These are phyloP conservation scores for Torulaspora indica DNA, from an alignment of 805 yeast genomes.

Conservation along the genomic window DNA sequence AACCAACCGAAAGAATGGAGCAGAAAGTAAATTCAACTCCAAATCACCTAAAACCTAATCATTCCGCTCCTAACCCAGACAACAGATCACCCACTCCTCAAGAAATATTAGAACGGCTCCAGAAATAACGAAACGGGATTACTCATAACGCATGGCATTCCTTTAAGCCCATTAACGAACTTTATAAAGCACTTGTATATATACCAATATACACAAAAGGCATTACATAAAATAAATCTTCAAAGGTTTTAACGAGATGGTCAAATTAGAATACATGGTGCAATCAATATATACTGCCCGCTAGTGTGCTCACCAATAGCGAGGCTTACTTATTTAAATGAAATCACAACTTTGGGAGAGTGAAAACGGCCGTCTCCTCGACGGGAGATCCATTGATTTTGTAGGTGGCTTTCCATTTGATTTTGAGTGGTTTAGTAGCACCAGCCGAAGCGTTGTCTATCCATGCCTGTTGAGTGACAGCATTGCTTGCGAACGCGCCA, in stretches of 20 bases:
- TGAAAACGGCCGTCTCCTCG: constrained; percentile 56
- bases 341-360: constrained; percentile 33
- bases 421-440: constrained; percentile 44
- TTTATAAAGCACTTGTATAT: constrained; percentile 1
- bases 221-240: neutral
- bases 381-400: constrained; percentile 42
- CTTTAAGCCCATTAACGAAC: constrained; percentile 1
- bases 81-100: constrained; percentile 34
- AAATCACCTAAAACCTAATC: constrained; percentile 3
- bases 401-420: constrained; percentile 72
- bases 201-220: neutral
- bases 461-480: constrained; percentile 47
- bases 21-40: constrained; percentile 2
- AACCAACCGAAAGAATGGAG: constrained; percentile 8
- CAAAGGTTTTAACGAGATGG: neutral
- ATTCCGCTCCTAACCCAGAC: constrained; percentile 13
- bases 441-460: constrained; percentile 37
- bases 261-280: neutral
- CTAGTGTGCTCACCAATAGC: neutral
- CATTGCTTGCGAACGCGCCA: constrained; percentile 45
- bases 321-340: neutral
- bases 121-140: constrained; percentile 24
- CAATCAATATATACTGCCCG: neutral
- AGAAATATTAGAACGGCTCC: constrained; percentile 34
- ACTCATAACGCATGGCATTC: constrained; percentile 1